A percentile compares a stretch with the other conserved stretches of the same genome.
phyloP scores from a whole-genome alignment of 176 grass and related monocot species.

The Cenchrus purpureus region DNA sequence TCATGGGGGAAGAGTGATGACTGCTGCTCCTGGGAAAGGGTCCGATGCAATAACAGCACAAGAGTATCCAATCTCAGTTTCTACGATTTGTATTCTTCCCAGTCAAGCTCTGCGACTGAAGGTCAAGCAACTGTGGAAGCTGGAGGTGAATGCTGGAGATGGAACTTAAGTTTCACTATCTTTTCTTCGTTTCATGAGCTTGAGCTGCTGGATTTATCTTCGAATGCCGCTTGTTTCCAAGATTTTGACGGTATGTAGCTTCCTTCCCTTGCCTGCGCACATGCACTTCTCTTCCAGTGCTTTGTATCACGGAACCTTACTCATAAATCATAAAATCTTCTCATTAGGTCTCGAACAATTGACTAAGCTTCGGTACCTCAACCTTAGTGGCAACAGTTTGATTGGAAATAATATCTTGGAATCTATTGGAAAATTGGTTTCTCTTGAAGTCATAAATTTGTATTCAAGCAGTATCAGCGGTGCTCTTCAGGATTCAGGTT shows the following conservation, averaged over 20 bases:
- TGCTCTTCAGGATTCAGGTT: background rate
- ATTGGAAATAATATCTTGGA: background rate
- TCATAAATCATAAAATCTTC: background rate
- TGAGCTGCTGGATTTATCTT: background rate
- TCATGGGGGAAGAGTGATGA: background rate
- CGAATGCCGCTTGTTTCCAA: accelerated
- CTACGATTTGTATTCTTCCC: background rate
- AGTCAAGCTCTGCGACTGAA: no score
- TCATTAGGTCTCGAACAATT: background rate
- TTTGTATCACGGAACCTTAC: background rate
- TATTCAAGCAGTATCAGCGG: background rate
- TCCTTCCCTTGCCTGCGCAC: background rate
- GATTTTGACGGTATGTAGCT: background rate
- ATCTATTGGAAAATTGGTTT: background rate
- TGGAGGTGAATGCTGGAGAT: background rate
- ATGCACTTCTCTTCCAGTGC: background rate
- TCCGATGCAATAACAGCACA: background rate
- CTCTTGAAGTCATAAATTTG: background rate
- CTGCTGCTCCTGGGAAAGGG: constrained; percentile 11
- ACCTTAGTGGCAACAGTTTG: background rate
- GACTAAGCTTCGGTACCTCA: background rate
- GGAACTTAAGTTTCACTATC: background rate
- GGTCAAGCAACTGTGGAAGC: no score
- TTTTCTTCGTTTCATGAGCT: constrained; percentile 1
- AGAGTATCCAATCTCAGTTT: background rate